Percentiles rank a stretch among this genome's conserved stretches.
Conservation (phyloP, 768 basidiomycete genomes). For the Phylloporus rhodoxanthus region DNA sequence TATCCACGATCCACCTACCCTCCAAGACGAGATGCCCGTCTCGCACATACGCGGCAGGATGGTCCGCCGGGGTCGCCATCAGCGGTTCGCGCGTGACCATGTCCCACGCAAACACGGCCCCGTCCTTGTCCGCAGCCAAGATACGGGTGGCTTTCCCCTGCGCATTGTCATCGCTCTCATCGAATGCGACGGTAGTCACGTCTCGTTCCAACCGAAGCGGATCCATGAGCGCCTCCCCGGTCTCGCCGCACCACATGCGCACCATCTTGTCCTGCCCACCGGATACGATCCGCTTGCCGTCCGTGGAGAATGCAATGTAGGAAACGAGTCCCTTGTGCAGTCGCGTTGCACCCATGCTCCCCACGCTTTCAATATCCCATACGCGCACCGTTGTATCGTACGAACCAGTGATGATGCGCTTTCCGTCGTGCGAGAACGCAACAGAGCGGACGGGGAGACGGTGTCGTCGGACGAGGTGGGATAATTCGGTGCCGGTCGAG, state of each 20-base stretch:
- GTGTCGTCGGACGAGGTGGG: conserved; percentile 26
- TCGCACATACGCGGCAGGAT: conserved; percentile 6
- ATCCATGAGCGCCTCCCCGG: conserved; percentile 14
- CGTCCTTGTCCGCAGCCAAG: conserved; percentile 20
- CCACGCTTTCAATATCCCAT: conserved; percentile 28
- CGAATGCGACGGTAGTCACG: conserved; percentile 20
- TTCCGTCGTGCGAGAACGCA: conserved; percentile 24
- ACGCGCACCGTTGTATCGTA: conserved; percentile 25
- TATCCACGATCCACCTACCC: conserved; percentile 24
- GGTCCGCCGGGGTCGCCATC: conserved; percentile 16
- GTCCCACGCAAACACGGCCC: conserved; percentile 26
- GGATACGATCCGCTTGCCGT: conserved; percentile 26
- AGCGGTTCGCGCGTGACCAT: conserved; percentile 16
- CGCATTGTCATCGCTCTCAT: conserved; percentile 1
- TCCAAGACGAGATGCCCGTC: conserved; percentile 13
- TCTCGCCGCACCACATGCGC: conserved; percentile 26
- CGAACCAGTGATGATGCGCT: conserved; percentile 25
- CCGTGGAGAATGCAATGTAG: conserved; percentile 24
- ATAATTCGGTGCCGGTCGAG: conserved; percentile 13
- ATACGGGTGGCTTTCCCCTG: conserved; percentile 8
- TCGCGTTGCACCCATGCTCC: conserved; percentile 20
- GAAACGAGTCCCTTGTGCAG: conserved; percentile 27
- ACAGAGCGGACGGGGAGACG: conserved; percentile 22
- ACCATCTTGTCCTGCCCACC: conserved; percentile 28
- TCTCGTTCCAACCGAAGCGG: conserved; percentile 20